Conservation (phyloP, 306 rosid genomes). For the Quercus glauca region DNA sequence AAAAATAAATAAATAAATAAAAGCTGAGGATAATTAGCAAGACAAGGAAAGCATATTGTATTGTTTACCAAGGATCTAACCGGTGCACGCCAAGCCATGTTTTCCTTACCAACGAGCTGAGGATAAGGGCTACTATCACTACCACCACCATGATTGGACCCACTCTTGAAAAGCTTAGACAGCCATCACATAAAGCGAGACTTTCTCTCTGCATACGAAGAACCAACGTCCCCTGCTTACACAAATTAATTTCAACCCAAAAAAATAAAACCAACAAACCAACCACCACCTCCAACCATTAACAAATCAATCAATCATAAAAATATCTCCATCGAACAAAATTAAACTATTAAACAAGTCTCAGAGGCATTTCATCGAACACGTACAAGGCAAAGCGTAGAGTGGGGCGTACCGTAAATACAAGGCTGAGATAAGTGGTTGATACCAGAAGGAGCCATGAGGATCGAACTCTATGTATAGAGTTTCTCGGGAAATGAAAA, state of each 20-base stretch:
- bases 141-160: conserved; percentile 50
- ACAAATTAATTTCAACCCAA: conserved; percentile 23
- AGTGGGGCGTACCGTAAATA: conserved; percentile 61
- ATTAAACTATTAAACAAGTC: too few species aligned
- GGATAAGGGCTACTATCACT: conserved; percentile 34
- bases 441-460: conserved; percentile 65
- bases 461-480: conserved; percentile 33
- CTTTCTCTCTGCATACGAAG: conserved; percentile 82
- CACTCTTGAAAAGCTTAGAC: conserved; percentile 70
- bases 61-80: conserved; percentile 57
- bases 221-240: conserved; percentile 72
- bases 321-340: background rate
- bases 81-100: conserved; percentile 61
- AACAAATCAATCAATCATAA: background rate
- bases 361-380: background rate
- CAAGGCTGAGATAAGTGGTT: conserved; percentile 84
- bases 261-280: background rate
- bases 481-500: conserved; percentile 26
- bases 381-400: background rate
- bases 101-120: conserved; percentile 70
- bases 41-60: background rate
- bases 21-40: too few species aligned
- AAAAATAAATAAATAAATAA: too few species aligned
- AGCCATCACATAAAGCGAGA: conserved; percentile 95
- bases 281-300: background rate